Base-by-base conservation (phyloP, 225 moss, liverwort and hornwort genomes). In the Asterella californica region DNA sequence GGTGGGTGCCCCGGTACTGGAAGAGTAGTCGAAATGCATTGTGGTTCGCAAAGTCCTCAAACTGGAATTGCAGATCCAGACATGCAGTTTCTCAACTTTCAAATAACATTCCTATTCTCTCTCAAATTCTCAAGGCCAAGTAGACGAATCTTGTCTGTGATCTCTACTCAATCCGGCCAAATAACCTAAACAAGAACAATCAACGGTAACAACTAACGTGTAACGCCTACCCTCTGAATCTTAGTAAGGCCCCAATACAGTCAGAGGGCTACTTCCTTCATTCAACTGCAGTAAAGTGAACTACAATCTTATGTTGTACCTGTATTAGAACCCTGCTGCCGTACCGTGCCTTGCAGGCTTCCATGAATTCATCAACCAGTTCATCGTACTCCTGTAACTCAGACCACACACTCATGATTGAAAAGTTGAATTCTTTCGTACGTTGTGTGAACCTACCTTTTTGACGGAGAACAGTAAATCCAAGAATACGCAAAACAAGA, bases 21-120 rank as follows among this genome's bases (percentile, higher is more conserved):
- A 78, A 82, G 62, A 95, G 88, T 75, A 95, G 78, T 68, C 95
- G 90, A 85, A 95, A 95, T 78, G 95, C 95, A 76, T 95, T 95
- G 79, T 92, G 93, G 76, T 95, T 95, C 72, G 90, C 93, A 38
- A 95, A 91, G 79, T 95, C 95, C 84, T 95, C 93, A 52, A 95
- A 95, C 95, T 95, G 83, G 33, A 48, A 76, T 24, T 12, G 30
- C 10, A 27, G 18, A 76, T 32, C 27, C 49, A 29, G 62, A 71
- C 33, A 82, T 29, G 80, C 19, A 49, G n/a, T 10, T 67, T 7
- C 50, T 21, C 82, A 76, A 42, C 69, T 74, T 50, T 37, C 5
- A 65, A 5, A 33, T 29, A 14, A 32, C 29, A 65, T n/a, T n/a
- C n/a, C n/a, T n/a, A n/a, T 32, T 30, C 64, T 32, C 32, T 30